Evolutionary conservation across 768 basidiomycete genomes (phyloP).

Genomic region (Russula compacta): DNA sequence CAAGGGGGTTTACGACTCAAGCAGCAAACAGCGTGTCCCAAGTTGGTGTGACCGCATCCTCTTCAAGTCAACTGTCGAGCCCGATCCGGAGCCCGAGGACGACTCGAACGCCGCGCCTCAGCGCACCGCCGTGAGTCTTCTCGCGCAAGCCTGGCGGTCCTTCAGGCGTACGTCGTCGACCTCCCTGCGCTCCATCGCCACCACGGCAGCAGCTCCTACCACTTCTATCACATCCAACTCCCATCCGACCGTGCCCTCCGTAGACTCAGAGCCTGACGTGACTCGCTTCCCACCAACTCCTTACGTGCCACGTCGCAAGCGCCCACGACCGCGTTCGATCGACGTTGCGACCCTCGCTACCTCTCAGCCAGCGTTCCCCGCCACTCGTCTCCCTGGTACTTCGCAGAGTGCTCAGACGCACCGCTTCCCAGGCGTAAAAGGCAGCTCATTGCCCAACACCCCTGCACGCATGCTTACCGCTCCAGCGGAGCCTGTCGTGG

Average conservation of each 20-base stretch:
- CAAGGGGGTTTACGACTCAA: constrained; percentile 71
- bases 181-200: constrained; percentile 8
- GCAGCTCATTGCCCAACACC: neutral
- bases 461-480: neutral
- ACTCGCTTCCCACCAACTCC: neutral
- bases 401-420: neutral
- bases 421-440: neutral
- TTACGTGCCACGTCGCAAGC: constrained; percentile 10
- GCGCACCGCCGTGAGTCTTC: constrained; percentile 21
- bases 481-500: neutral
- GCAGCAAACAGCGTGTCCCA: constrained; percentile 72
- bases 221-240: neutral
- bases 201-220: neutral
- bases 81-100: constrained; percentile 35
- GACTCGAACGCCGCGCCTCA: constrained; percentile 29
- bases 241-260: neutral
- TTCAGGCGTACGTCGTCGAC: constrained; percentile 7
- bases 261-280: neutral
- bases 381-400: neutral
- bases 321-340: constrained; percentile 14
- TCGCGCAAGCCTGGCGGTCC: constrained; percentile 21
- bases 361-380: neutral
- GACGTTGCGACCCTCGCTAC: neutral
- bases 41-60: constrained; percentile 87
- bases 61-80: constrained; percentile 64